A percentile compares a stretch with the other conserved stretches of the same genome.
phyloP scores from a whole-genome alignment of 208 protist species.

The Wallacemonas sp. region DNA sequence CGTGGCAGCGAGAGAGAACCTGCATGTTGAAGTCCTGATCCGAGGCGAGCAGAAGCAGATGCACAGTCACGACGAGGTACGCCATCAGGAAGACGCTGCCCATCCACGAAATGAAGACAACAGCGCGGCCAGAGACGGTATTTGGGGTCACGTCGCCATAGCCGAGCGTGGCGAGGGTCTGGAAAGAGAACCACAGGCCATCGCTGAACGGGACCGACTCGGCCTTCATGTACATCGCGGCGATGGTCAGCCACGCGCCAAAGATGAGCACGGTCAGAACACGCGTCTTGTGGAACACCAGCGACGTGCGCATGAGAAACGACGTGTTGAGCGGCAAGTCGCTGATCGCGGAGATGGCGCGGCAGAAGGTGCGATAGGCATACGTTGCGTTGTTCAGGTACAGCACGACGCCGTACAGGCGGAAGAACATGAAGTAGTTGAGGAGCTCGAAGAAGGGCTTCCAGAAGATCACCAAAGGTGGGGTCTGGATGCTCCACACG shows the following conservation, averaged over 20 bases:
- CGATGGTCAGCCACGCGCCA: conserved; percentile 45
- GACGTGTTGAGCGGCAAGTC: conserved; percentile 49
- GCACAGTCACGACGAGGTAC: conserved; percentile 47
- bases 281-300: conserved; percentile 41
- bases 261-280: conserved; percentile 29
- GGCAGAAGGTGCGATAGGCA: conserved; percentile 68
- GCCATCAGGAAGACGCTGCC: conserved; percentile 35
- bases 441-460: conserved; percentile 51
- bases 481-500: conserved; percentile 75
- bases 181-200: conserved; percentile 78
- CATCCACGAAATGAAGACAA: conserved; percentile 51
- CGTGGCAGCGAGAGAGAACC: conserved; percentile 47
- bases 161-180: conserved; percentile 72
- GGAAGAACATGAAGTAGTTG: conserved; percentile 73
- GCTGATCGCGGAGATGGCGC: conserved; percentile 57
- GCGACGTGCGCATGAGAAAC: conserved; percentile 67
- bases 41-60: conserved; percentile 27
- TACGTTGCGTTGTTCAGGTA: conserved; percentile 75
- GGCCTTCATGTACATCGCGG: conserved; percentile 52
- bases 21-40: conserved; percentile 52
- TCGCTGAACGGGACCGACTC: conserved; percentile 44
- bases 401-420: conserved; percentile 65
- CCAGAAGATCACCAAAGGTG: conserved; percentile 51
- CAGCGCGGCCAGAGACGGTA: conserved; percentile 40
- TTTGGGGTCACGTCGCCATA: conserved; percentile 77